Evolutionary conservation across 495 filamentous ascomycete species (phyloP).

Genomic region (Penicillium argentinense): DNA sequence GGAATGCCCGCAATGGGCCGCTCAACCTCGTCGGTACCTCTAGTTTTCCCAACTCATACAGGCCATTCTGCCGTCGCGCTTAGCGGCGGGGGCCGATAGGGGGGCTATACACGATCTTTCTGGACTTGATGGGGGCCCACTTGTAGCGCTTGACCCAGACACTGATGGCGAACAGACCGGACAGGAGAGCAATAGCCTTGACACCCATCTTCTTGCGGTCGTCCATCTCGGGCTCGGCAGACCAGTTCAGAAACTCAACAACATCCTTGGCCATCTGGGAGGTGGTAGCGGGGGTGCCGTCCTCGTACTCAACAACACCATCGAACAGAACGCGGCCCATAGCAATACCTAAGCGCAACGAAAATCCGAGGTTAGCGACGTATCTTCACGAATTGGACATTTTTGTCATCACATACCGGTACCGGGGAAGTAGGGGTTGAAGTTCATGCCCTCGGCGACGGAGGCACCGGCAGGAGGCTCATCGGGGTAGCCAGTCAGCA

Average conservation of each 20-base stretch:
- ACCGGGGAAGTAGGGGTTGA: constrained; percentile 99
- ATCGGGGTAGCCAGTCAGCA: constrained; percentile 98
- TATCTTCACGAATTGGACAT: background rate
- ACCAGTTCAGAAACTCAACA: constrained; percentile 97
- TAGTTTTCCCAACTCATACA: constrained; percentile 37
- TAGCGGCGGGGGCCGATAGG: constrained; percentile 53
- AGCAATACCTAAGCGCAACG: constrained; percentile 75
- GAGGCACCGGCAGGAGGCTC: constrained; percentile 85
- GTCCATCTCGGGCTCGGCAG: constrained; percentile 98
- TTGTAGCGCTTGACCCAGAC: constrained; percentile 99
- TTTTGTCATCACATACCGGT: constrained; percentile 57
- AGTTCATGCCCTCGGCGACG: constrained; percentile 87
- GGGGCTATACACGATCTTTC: constrained; percentile 86
- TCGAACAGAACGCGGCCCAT: constrained; percentile 99
- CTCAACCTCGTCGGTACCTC: constrained; percentile 30
- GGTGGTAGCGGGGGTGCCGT: constrained; percentile 87
- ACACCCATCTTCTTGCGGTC: constrained; percentile 98
- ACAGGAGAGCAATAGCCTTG: constrained; percentile 80
- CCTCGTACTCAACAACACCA: constrained; percentile 97
- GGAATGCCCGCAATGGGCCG: constrained; percentile 32
- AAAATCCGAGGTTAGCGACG: constrained; percentile 16
- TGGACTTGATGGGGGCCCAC: constrained; percentile 92
- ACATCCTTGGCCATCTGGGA: constrained; percentile 99
- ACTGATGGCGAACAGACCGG: constrained; percentile 78
- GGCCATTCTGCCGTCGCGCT: constrained; percentile 27